These are phyloP conservation scores for Lobosporangium transversale DNA, from an alignment of 192 early-diverging fungal species.

Conservation along the genomic window DNA sequence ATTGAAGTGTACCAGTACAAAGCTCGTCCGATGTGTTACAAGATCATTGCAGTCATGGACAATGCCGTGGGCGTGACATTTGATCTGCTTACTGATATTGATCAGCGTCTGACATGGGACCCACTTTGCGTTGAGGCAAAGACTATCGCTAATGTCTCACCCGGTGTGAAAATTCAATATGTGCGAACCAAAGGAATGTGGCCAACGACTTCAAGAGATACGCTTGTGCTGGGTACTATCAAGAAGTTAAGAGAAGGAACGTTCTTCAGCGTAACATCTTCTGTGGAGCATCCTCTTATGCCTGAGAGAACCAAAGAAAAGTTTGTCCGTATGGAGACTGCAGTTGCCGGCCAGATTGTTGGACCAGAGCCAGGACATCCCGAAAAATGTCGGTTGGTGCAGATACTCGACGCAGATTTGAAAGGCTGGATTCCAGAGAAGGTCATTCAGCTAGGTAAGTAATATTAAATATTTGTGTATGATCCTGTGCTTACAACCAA, in stretches of 20 bases:
- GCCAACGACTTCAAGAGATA: constrained; percentile 44
- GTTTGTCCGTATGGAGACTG: constrained; percentile 48
- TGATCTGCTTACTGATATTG: constrained; percentile 39
- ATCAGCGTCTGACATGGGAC: constrained; percentile 39
- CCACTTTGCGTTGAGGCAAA: constrained; percentile 44
- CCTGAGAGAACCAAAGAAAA: constrained; percentile 37
- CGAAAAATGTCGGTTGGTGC: constrained; percentile 36
- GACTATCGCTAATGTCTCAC: constrained; percentile 13
- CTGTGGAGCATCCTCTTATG: constrained; percentile 40
- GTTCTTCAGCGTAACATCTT: constrained; percentile 26
- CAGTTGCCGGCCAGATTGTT: constrained; percentile 46
- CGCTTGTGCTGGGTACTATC: constrained; percentile 32
- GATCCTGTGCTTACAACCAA: too few relatives aligned
- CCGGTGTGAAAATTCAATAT: constrained; percentile 42
- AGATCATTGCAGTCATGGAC: constrained; percentile 43
- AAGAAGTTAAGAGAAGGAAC: constrained; percentile 37
- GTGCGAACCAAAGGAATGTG: constrained; percentile 45
- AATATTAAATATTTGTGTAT: neutral
- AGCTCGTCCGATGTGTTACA: constrained; percentile 50
- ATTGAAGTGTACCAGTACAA: constrained; percentile 48
- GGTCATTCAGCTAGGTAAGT: constrained; percentile 43
- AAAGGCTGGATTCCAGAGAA: constrained; percentile 55
- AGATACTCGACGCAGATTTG: constrained; percentile 46
- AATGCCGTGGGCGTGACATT: constrained; percentile 38
- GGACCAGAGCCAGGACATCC: constrained; percentile 38